Evolutionary conservation across 1,284 basidiomycete genomes (phyloP), one percentile per base, ranked within the genome.

Genomic region (Ustilago hordei): DNA sequence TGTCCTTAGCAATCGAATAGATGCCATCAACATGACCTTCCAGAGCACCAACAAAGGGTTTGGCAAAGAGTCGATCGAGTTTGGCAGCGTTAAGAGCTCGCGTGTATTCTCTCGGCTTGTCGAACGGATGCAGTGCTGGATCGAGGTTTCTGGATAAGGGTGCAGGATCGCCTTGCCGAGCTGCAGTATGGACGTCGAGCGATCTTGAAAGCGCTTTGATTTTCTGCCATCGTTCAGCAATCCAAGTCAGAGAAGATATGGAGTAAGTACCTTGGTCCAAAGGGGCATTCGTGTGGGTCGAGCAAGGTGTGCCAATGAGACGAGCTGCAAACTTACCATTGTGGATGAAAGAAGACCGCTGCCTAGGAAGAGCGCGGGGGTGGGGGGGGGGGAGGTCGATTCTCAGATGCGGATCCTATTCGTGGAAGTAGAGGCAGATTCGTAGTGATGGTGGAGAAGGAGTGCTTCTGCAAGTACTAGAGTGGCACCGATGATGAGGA

Each of bases 11-110:
- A 69, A 98, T 88, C 28, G 91, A 91, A 87, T 98, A 97, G 15
- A 98, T 92, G n/a, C 95, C 95, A 86, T 99, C 97, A 36, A 93
- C 89, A 87, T 98, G 96, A 0, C 96, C 97, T 69, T 97, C 95
- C 53, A 99, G 86, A 60, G 91, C 90, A 35, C 91, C 94, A 8
- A 99, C 90, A 81, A 99, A 99, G 0, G 97, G 97, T 85, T 97
- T 98, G 32, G 96, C 92, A 85, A 98, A 98, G 88, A 99, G 94
- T 60, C 94, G 89, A 68, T 98, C 95, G 88, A 99, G 92, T 88
- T 99, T 99, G 28, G 93, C 93, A 0, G 96, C 96, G 70, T 95
- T 97, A 55, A 99, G 87, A 2, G 97, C 97, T 67, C 97, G 91
- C 23, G 92, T 95, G 59, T 97, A 94, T 88, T 99, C 96, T 70